phyloP scores from a whole-genome alignment of 2,329 filamentous ascomycete genomes.

The Penicillium nordicum region DNA sequence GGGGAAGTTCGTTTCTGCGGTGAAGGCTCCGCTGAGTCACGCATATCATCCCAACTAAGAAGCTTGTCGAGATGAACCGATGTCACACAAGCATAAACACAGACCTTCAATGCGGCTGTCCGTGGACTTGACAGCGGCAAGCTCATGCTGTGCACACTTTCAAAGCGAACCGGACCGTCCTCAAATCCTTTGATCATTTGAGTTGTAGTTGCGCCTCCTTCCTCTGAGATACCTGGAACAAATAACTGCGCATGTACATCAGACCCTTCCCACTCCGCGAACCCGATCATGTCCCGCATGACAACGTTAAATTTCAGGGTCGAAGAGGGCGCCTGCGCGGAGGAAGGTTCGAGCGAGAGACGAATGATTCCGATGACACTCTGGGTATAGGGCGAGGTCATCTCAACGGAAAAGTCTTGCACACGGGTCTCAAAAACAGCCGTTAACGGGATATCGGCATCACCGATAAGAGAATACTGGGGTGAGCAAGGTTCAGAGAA shows the following conservation, averaged over 20 bases:
- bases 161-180: conserved; percentile 86
- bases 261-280: conserved; percentile 91
- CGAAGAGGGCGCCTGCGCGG: conserved; percentile 83
- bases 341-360: conserved; percentile 87
- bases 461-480: conserved; percentile 86
- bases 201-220: conserved; percentile 88
- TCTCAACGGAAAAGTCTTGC: conserved; percentile 88
- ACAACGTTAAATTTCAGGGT: conserved; percentile 98
- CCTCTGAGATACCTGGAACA: conserved; percentile 82
- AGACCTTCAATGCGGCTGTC: conserved; percentile 74
- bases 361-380: conserved; percentile 88
- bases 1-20: conserved; percentile 60
- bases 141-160: conserved; percentile 98
- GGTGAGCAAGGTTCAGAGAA: conserved; percentile 90
- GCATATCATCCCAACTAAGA: conserved; percentile 98
- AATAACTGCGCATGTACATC: conserved; percentile 97
- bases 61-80: conserved; percentile 95
- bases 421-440: conserved; percentile 93
- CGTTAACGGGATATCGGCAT: conserved; percentile 85
- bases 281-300: conserved; percentile 93
- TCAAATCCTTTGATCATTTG: conserved; percentile 94
- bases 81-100: conserved; percentile 87
- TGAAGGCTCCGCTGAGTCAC: conserved; percentile 62
- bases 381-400: conserved; percentile 87
- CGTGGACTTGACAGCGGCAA: conserved; percentile 74